Base-by-base conservation (phyloP, 2,329 filamentous ascomycete species). In the Ophiostoma fasciatum region DNA sequence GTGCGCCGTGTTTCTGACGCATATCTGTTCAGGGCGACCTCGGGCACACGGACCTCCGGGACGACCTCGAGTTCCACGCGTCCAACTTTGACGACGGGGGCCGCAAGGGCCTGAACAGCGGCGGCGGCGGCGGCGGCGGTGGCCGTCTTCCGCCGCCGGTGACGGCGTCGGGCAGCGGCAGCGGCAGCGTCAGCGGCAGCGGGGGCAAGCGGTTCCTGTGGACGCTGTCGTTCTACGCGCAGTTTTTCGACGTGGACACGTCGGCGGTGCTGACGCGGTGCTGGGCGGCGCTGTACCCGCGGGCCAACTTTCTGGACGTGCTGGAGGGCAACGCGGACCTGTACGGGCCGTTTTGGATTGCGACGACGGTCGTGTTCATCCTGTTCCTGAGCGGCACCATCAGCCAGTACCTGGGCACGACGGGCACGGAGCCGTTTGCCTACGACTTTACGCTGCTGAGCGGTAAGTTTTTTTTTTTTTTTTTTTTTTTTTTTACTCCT, bases 221-320 rank as follows among this genome's bases (percentile, higher is more conserved):
- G 90, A 77, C 77, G 31, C 66, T 96, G 43, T 75, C 76, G 39
- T 98, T 94, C 66, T 98, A 98, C 63, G 76, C 85, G 38, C 90
- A 94, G 62, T 96, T 90, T 72, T 98, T 98, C 62, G 90, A 98
- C 54, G 88, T 98, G 45, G 90, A 98, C 61, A 96, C 90, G 2
- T 78, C 73, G 41, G 82, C 90, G 36, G 87, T 98, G 15, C 63
- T 94, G 38, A 69, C 78, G 51, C 81, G 90, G 46, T 96, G 90
- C 60, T 78, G 77, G 58, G 80, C 85, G 1, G 78, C 88, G n/a
- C 63, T 96, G 27, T 94, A 81, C 58, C 90, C 90, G 31, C 78
- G 84, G 44, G 79, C 79, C 39, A 94, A 94, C 64, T 98, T 98
- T 61, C 77, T 98, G 44, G 90, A 98, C 53, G 84, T 96, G 25